Conservation (phyloP, 2,329 filamentous ascomycete genomes). For the Plenodomus tracheiphilus region DNA sequence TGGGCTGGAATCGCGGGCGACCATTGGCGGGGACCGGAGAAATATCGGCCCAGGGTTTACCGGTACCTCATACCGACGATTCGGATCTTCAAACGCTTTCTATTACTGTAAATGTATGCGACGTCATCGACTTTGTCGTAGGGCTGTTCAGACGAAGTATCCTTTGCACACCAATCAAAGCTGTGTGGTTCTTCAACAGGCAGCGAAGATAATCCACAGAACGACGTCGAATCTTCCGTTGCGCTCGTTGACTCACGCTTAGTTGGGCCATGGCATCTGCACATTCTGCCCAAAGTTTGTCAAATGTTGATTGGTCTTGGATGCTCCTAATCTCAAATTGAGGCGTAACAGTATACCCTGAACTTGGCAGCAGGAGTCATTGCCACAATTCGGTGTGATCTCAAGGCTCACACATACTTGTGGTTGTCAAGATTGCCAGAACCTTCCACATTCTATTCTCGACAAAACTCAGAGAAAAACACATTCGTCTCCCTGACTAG, state of each 20-base stretch:
- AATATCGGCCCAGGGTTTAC: slow-evolving; percentile 7
- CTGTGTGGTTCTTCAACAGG: background rate
- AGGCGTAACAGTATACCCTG: background rate
- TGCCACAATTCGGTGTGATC: no score
- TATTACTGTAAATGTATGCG: background rate
- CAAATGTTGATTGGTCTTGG: background rate
- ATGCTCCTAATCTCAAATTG: background rate
- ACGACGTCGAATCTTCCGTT: background rate
- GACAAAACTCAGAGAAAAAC: no score
- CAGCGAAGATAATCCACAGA: background rate
- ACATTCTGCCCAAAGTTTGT: background rate
- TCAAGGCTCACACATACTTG: no score
- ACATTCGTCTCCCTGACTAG: background rate
- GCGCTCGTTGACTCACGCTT: background rate
- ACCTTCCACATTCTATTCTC: no score
- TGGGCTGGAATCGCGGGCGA: slow-evolving; percentile 17
- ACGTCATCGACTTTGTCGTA: background rate
- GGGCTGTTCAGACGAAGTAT: background rate
- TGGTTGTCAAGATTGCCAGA: no score
- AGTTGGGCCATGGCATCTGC: background rate
- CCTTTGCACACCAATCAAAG: background rate
- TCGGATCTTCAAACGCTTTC: no score
- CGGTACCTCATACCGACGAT: no score
- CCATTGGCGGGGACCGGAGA: slow-evolving; percentile 35
- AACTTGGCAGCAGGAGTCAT: no score